Evolutionary conservation across 2,329 filamentous ascomycete species (phyloP).

Genomic region (Pyrenochaeta sp.): DNA sequence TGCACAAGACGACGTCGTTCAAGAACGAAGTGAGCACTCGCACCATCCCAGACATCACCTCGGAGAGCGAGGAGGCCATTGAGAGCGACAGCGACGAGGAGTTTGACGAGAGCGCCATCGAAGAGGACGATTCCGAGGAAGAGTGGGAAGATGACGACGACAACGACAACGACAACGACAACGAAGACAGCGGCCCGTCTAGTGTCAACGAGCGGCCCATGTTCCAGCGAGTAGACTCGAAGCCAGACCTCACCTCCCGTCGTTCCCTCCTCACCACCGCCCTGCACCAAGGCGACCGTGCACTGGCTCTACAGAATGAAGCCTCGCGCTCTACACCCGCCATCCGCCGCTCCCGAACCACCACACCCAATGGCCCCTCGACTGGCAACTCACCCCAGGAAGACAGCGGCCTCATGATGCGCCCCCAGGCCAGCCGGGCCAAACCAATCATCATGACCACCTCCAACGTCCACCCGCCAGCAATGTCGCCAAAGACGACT

Average conservation of each 20-base stretch:
- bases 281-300: slow-evolving; percentile 81
- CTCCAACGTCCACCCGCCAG: slow-evolving; percentile 73
- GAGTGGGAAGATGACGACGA: slow-evolving; percentile 70
- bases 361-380: slow-evolving; percentile 73
- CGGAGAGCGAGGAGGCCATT: slow-evolving; percentile 66
- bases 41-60: slow-evolving; percentile 66
- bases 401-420: slow-evolving; percentile 66
- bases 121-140: slow-evolving; percentile 67
- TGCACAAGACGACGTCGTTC: slow-evolving; percentile 84
- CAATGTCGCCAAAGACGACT: slow-evolving; percentile 89
- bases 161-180: slow-evolving; percentile 72
- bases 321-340: slow-evolving; percentile 66
- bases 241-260: slow-evolving; percentile 82
- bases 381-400: slow-evolving; percentile 66
- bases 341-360: slow-evolving; percentile 68
- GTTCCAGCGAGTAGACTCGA: slow-evolving; percentile 92
- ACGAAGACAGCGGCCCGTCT: slow-evolving; percentile 80
- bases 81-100: slow-evolving; percentile 68
- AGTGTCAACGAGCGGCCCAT: slow-evolving; percentile 81
- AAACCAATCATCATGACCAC: slow-evolving; percentile 83
- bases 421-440: slow-evolving; percentile 68
- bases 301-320: slow-evolving; percentile 72
- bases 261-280: slow-evolving; percentile 90
- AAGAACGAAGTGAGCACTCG: slow-evolving; percentile 76
- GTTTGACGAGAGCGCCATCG: slow-evolving; percentile 66